Conservation (phyloP, 2,329 filamentous ascomycete genomes). For the Cryphonectria japonica region DNA sequence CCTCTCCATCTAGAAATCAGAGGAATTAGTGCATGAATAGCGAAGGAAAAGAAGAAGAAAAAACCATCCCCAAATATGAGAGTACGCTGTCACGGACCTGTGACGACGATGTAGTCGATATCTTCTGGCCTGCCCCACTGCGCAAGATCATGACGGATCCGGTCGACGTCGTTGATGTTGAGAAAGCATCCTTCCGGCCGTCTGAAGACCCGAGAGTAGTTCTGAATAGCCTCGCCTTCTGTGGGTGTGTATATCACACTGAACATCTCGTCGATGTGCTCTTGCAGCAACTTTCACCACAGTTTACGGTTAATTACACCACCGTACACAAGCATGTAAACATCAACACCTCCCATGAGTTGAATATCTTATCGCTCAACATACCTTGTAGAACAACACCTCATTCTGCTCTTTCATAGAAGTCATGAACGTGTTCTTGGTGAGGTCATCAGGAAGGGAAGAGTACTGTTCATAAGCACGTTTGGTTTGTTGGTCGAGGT, state of each 20-base stretch:
- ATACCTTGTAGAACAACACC: conserved; percentile 76
- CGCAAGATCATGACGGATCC: conserved; percentile 67
- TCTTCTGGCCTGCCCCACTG: conserved; percentile 74
- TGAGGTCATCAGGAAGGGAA: conserved; percentile 64
- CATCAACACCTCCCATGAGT: not conserved
- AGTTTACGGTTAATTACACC: not conserved
- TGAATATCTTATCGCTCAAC: conserved; percentile 24
- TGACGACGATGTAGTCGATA: conserved; percentile 87
- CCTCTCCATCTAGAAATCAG: conserved; percentile 53
- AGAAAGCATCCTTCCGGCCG: conserved; percentile 81
- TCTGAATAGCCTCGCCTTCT: conserved; percentile 84
- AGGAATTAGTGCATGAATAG: conserved; percentile 19
- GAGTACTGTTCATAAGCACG: conserved; percentile 82
- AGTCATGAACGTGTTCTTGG: conserved; percentile 87
- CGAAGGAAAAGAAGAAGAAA: too few relatives aligned
- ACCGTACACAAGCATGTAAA: not conserved
- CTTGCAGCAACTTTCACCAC: conserved; percentile 64
- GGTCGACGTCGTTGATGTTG: conserved; percentile 70
- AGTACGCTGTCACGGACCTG: conserved; percentile 54
- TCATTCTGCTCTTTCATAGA: conserved; percentile 85
- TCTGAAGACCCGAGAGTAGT: conserved; percentile 79
- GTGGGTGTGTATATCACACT: conserved; percentile 90
- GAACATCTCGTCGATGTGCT: conserved; percentile 86
- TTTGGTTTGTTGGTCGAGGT: conserved; percentile 73
- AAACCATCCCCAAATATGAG: not conserved